Base-by-base conservation (phyloP, 805 yeast genomes). In the Wickerhamomyces sydowiorum region DNA sequence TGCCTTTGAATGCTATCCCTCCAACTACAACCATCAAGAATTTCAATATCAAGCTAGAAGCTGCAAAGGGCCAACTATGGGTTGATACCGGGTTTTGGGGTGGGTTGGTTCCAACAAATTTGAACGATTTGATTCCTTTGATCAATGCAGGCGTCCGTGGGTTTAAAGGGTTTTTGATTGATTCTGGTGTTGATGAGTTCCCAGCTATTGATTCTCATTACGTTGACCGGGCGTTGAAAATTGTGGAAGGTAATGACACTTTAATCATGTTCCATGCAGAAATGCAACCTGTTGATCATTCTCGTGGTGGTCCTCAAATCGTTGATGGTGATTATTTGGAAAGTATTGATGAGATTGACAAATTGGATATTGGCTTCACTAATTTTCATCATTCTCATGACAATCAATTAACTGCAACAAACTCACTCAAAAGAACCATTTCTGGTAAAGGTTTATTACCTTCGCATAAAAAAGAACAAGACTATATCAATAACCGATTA, bases 1-100 rank as follows among this genome's bases (percentile, higher is more conserved):
- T 90, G 98, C 98, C 98, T 0, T 67, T 90, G 57, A 90, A 90
- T 62, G 96, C 96, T 4, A 81, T 90, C 37, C 98, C 98, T 0
- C 97, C 98, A 24, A 90, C 97, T 0, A 91, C 97, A 1, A 86
- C 84, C 1, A 66, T 90, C 13, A 76, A 74, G 43, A 87, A 90
- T 61, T 77, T 90, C 57, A 70, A 84, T 47, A 65, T 76, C 49
- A 90, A 90, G 59, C 69, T 88, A 46, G 67, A 73, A 17, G 96
- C 96, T 1, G 95, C 96, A 1, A 62, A 69, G 47, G 83, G 80
- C 41, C 84, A 90, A 62, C 75, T 87, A 44, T 90, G 95, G 95
- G 93, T 86, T 27, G 96, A 90, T 59, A 86, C 85, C 7, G 97
- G 89, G 0, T 89, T 91, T 60, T 91, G 97, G 97, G 98, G 97